Conservation (phyloP, 192 early-diverging fungal genomes). For the Backusella macrospora region DNA sequence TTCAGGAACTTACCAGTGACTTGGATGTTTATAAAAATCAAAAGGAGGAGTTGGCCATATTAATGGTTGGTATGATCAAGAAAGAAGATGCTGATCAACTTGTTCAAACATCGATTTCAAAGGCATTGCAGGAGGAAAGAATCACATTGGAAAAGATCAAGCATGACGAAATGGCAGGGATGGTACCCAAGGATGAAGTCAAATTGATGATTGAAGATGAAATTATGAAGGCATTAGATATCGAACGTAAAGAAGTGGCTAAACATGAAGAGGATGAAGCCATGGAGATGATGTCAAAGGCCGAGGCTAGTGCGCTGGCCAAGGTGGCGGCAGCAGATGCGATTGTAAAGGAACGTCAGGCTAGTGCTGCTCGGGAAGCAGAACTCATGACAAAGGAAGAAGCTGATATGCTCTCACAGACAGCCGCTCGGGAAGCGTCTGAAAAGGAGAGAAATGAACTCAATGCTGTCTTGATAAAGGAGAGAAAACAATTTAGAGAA, state of each 20-base stretch:
- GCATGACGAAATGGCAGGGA: neutral
- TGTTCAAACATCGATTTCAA: neutral
- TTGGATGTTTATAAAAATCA: neutral
- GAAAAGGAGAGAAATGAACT: conserved; percentile 10
- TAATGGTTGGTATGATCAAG: too few relatives aligned
- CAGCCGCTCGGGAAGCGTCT: conserved; percentile 11
- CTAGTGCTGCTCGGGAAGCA: conserved; percentile 8
- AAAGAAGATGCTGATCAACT: neutral
- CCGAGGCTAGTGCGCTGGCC: conserved; percentile 36
- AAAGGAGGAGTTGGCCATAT: neutral
- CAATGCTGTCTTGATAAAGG: neutral
- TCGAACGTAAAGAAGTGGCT: conserved; percentile 1
- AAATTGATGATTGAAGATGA: conserved; percentile 3
- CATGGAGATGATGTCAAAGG: conserved; percentile 28
- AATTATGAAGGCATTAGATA: conserved; percentile 2
- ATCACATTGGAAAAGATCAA: neutral
- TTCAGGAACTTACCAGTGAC: neutral
- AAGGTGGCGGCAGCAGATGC: conserved; percentile 36
- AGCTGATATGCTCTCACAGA: neutral
- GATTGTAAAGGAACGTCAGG: conserved; percentile 30
- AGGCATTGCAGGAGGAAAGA: neutral
- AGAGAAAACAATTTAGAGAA: conserved; percentile 14
- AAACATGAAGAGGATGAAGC: neutral
- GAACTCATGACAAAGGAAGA: conserved; percentile 17
- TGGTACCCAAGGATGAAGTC: conserved; percentile 11